Percentiles rank a stretch among this genome's conserved stretches.
These are phyloP conservation scores for Rhodotorula toruloides DNA, from an alignment of 768 basidiomycete genomes.

Conservation along the genomic window DNA sequence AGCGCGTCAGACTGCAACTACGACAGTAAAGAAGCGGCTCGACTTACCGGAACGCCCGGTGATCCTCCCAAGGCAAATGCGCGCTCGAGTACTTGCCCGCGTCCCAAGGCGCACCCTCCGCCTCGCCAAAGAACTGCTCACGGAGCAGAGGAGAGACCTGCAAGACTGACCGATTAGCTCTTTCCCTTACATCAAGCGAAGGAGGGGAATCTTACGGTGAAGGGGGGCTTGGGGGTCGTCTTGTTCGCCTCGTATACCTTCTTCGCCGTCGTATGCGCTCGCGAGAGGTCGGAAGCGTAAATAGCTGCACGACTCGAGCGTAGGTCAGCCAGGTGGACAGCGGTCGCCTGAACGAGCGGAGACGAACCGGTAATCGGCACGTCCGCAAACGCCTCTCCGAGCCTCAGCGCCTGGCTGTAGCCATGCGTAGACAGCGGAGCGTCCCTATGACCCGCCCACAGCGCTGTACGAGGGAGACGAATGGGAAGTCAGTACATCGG, in stretches of 20 bases:
- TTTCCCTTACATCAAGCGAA: no score
- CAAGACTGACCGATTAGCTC: no score
- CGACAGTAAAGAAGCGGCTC: neutral
- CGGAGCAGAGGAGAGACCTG: slow-evolving; percentile 42
- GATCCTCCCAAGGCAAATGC: slow-evolving; percentile 38
- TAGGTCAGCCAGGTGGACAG: neutral
- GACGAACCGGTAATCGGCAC: slow-evolving; percentile 37
- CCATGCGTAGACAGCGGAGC: slow-evolving; percentile 38
- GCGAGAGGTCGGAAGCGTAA: slow-evolving; percentile 48
- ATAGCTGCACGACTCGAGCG: slow-evolving; percentile 39
- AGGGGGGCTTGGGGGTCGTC: slow-evolving; percentile 15
- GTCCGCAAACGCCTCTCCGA: slow-evolving; percentile 37
- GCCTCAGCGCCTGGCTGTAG: slow-evolving; percentile 29
- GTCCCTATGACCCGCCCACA: slow-evolving; percentile 38
- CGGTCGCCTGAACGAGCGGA: neutral
- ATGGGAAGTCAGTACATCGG: no score
- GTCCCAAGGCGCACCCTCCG: slow-evolving; percentile 43
- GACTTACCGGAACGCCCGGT: slow-evolving; percentile 42
- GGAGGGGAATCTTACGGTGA: no score
- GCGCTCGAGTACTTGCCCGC: slow-evolving; percentile 21
- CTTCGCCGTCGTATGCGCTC: slow-evolving; percentile 49
- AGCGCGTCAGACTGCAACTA: neutral
- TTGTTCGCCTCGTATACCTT: slow-evolving; percentile 29
- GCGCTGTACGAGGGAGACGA: slow-evolving; percentile 4
- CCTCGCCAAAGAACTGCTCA: slow-evolving; percentile 51